phyloP scores from a whole-genome alignment of 768 basidiomycete genomes.

The Lentinula guzmanii region DNA sequence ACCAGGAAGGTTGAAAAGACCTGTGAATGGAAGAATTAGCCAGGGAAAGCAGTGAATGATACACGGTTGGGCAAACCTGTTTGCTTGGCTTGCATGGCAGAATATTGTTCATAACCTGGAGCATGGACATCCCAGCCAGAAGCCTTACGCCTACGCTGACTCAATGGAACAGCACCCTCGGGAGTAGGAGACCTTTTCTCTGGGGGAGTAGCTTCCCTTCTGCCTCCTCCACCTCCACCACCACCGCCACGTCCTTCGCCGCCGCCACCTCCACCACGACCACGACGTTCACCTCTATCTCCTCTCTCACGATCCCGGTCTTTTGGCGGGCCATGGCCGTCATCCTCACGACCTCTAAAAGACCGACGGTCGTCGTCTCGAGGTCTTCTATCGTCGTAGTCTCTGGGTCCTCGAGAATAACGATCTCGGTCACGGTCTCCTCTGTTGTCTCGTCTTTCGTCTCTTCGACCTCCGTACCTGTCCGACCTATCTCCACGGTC shows the following conservation, averaged over 20 bases:
- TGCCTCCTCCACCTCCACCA: conserved; percentile 24
- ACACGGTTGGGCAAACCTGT: conserved; percentile 54
- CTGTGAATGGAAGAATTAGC: conserved; percentile 32
- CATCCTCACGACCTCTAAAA: conserved; percentile 35
- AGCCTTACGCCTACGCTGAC: conserved; percentile 82
- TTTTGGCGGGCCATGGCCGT: conserved; percentile 24
- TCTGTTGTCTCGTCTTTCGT: conserved; percentile 15
- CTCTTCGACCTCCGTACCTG: conserved; percentile 19
- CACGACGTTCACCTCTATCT: conserved; percentile 32
- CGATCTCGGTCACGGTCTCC: conserved; percentile 31
- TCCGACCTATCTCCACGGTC: conserved; percentile 20
- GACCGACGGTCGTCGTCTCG: conserved; percentile 47
- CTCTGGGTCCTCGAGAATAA: conserved; percentile 36
- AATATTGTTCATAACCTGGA: conserved; percentile 91
- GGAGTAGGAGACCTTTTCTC: conserved; percentile 89
- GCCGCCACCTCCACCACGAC: conserved; percentile 34
- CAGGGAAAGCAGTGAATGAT: background rate
- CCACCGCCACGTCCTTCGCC: conserved; percentile 29
- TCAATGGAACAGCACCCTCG: conserved; percentile 71
- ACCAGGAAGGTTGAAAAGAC: conserved; percentile 94
- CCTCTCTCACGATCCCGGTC: conserved; percentile 10
- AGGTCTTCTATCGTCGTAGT: conserved; percentile 40
- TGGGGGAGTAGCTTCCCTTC: conserved; percentile 32
- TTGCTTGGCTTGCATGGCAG: conserved; percentile 96
- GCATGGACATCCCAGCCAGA: conserved; percentile 97